Conservation (phyloP, 2,329 filamentous ascomycete genomes). For the Bipolaris bicolor region DNA sequence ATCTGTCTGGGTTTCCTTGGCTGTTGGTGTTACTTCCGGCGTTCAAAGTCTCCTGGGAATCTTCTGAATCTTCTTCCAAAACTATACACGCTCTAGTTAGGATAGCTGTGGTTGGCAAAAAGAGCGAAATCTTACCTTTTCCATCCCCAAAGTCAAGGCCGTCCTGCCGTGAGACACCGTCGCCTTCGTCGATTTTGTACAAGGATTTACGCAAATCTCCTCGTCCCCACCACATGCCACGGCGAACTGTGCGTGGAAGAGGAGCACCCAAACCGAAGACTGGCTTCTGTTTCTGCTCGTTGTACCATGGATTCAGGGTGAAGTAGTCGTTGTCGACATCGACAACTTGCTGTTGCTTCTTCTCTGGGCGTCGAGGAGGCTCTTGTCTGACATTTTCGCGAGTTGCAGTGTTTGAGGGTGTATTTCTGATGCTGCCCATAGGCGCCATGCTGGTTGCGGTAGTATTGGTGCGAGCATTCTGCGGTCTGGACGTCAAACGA, state of each 20-base stretch:
- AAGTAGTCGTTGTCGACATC: slow-evolving; percentile 61
- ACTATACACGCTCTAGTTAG: slow-evolving; percentile 13
- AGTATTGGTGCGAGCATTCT: slow-evolving; percentile 14
- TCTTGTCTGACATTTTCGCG: slow-evolving; percentile 16
- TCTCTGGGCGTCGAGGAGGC: slow-evolving; percentile 29
- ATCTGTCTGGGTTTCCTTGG: slow-evolving; percentile 6
- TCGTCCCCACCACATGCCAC: slow-evolving; percentile 57
- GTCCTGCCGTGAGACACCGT: slow-evolving; percentile 28
- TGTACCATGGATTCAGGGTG: slow-evolving; percentile 61
- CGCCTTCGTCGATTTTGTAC: slow-evolving; percentile 23
- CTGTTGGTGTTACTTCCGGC: background rate
- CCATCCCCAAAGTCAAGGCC: slow-evolving; percentile 20
- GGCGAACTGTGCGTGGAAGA: slow-evolving; percentile 59
- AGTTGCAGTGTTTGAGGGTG: slow-evolving; percentile 19
- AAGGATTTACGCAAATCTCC: slow-evolving; percentile 53
- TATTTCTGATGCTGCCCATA: slow-evolving; percentile 22
- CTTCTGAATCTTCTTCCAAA: slow-evolving; percentile 20
- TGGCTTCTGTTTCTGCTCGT: slow-evolving; percentile 58
- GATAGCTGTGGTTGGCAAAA: background rate
- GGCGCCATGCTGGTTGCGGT: slow-evolving; percentile 15
- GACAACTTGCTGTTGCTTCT: slow-evolving; percentile 33
- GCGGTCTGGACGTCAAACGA: slow-evolving; percentile 12
- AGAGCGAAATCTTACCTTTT: slow-evolving; percentile 17
- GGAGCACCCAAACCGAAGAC: slow-evolving; percentile 63
- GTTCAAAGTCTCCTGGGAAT: slow-evolving; percentile 17